Evolutionary conservation across 306 rosid genomes (phyloP).

Genomic region (Medicago ruthenica): DNA sequence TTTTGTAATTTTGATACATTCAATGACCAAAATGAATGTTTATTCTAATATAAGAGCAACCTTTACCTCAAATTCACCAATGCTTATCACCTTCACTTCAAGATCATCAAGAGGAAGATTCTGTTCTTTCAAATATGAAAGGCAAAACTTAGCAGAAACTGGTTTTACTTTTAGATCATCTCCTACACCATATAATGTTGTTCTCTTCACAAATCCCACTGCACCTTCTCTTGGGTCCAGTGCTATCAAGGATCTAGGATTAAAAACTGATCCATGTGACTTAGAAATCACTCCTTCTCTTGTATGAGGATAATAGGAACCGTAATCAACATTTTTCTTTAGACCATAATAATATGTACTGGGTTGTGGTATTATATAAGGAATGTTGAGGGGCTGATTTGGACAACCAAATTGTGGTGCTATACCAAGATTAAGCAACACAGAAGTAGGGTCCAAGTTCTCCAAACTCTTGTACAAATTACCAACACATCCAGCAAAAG

Average conservation of each 20-base stretch:
- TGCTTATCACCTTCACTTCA: slow-evolving; percentile 34
- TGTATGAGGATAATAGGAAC: too few relatives aligned
- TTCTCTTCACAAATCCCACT: background rate
- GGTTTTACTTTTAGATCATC: slow-evolving; percentile 35
- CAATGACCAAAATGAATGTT: too few relatives aligned
- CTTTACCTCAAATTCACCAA: slow-evolving; percentile 36
- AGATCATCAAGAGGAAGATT: slow-evolving; percentile 36
- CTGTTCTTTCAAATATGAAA: slow-evolving; percentile 23
- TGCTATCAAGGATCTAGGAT: background rate
- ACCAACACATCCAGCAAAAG: slow-evolving; percentile 30
- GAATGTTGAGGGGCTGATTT: slow-evolving; percentile 33
- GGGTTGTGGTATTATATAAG: background rate
- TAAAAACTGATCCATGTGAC: background rate
- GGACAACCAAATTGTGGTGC: slow-evolving; percentile 27
- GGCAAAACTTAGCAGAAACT: background rate
- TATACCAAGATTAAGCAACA: slow-evolving; percentile 36
- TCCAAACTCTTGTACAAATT: slow-evolving; percentile 37
- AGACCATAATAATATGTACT: slow-evolving; percentile 1
- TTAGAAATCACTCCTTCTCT: background rate
- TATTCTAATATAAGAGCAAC: background rate
- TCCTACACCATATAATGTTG: slow-evolving; percentile 22
- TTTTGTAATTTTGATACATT: too few relatives aligned
- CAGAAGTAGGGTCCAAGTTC: background rate
- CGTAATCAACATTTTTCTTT: too few relatives aligned
- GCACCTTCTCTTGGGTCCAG: background rate